A percentile compares a stretch with the other conserved stretches of the same genome.
phyloP scores from a whole-genome alignment of 2,329 filamentous ascomycete species.

The Mycosphaerella sp. region DNA sequence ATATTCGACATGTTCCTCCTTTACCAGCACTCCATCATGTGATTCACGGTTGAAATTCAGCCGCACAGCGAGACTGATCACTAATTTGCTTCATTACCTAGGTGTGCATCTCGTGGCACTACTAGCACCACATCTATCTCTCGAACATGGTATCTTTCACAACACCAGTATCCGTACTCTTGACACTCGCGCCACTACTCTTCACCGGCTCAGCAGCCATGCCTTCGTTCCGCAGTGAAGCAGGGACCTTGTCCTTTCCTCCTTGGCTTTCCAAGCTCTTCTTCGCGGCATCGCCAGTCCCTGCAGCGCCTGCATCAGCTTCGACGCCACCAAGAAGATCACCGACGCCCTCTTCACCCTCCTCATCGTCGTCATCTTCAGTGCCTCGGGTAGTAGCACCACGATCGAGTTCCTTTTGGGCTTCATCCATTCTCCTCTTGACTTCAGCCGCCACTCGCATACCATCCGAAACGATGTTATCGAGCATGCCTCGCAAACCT shows the following conservation, averaged over 20 bases:
- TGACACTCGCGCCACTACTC: conserved; percentile 16
- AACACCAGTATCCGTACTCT: conserved; percentile 21
- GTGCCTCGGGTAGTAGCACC: conserved; percentile 57
- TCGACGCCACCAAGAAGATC: conserved; percentile 48
- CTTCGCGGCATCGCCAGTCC: conserved; percentile 8
- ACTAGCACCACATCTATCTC: conserved; percentile 21
- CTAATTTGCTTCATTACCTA: no score
- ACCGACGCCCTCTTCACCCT: conserved; percentile 59
- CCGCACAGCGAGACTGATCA: no score
- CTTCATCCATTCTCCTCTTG: conserved; percentile 86
- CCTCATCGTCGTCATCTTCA: conserved; percentile 51
- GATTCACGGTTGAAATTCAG: no score
- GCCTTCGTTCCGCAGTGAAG: conserved; percentile 17
- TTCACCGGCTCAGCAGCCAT: conserved; percentile 11
- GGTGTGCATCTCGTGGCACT: no score
- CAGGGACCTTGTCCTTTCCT: conserved; percentile 25
- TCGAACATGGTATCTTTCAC: conserved; percentile 36
- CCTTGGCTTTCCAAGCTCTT: conserved; percentile 3
- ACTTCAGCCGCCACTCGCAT: conserved; percentile 96
- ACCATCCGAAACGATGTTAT: conserved; percentile 95
- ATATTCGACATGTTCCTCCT: no score
- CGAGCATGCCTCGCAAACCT: conserved; percentile 82
- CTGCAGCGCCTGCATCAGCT: conserved; percentile 34
- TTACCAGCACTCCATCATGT: no score
- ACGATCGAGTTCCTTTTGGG: conserved; percentile 82